A percentile compares a stretch with the other conserved stretches of the same genome.
These are phyloP conservation scores for Tolypocladium ophioglossoides DNA, from an alignment of 2,329 filamentous ascomycete species.

Conservation along the genomic window DNA sequence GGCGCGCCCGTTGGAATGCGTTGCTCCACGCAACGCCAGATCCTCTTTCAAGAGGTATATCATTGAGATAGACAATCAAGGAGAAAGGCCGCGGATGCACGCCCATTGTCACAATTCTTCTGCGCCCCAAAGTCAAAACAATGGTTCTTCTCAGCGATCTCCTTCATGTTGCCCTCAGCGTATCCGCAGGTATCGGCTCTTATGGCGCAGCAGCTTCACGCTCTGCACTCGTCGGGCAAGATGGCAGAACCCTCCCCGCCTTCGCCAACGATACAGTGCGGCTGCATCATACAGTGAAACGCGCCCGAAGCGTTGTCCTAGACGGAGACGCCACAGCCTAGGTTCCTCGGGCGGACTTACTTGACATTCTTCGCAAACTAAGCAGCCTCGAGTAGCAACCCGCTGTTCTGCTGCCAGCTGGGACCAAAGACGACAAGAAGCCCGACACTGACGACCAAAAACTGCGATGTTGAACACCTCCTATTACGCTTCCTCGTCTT, in stretches of 20 bases:
- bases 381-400: constrained; percentile 17
- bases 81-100: not conserved
- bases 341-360: constrained; percentile 12
- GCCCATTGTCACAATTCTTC: constrained; percentile 2
- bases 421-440: constrained; percentile 1
- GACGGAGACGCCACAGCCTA: constrained; percentile 12
- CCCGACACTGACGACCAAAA: not conserved
- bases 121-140: not conserved
- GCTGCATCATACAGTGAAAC: constrained; percentile 7
- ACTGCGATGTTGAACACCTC: constrained; percentile 7
- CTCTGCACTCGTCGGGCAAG: not conserved
- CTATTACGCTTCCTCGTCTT: not conserved
- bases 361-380: constrained; percentile 17
- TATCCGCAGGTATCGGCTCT: constrained; percentile 1
- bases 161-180: constrained; percentile 5
- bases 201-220: not conserved
- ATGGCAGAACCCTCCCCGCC: constrained; percentile 1
- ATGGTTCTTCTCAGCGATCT: constrained; percentile 11
- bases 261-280: constrained; percentile 5
- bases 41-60: constrained; percentile 8
- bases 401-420: constrained; percentile 10
- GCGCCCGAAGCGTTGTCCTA: constrained; percentile 14
- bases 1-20: constrained; percentile 18
- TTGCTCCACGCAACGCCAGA: constrained; percentile 17
- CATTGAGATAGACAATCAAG: not conserved